Evolutionary conservation across 305 asterid species (phyloP).

Genomic region (Fraxinus xanthoxyloides): DNA sequence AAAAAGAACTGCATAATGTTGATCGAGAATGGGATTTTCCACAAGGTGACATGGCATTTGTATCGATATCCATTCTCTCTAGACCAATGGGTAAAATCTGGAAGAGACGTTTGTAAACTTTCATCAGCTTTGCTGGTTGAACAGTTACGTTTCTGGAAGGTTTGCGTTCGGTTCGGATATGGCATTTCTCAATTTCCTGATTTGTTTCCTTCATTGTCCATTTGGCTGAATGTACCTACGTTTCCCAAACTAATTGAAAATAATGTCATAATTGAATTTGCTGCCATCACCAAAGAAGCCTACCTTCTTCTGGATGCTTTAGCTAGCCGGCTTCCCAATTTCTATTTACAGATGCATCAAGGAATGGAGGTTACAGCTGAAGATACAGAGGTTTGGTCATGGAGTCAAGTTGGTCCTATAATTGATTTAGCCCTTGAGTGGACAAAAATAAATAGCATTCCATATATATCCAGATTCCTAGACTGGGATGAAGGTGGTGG

Average conservation of each 20-base stretch:
- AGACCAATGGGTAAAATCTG: slow-evolving; percentile 68
- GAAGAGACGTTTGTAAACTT: slow-evolving; percentile 68
- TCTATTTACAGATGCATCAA: slow-evolving; percentile 43
- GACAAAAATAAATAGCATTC: slow-evolving; percentile 46
- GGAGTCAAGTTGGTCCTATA: slow-evolving; percentile 68
- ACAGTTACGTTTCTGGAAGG: slow-evolving; percentile 85
- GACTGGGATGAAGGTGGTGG: slow-evolving; percentile 31
- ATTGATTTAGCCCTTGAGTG: slow-evolving; percentile 76
- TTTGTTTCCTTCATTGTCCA: slow-evolving; percentile 63
- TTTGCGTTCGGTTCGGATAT: slow-evolving; percentile 63
- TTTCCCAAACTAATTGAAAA: slow-evolving; percentile 50
- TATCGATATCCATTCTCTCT: slow-evolving; percentile 56
- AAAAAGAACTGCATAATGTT: slow-evolving; percentile 61
- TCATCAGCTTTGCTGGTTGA: slow-evolving; percentile 79
- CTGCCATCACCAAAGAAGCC: slow-evolving; percentile 67
- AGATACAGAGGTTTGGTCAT: slow-evolving; percentile 57
- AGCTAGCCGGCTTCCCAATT: slow-evolving; percentile 70
- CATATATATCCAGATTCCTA: slow-evolving; percentile 35
- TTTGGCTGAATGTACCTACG: slow-evolving; percentile 70
- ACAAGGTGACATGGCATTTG: slow-evolving; percentile 81
- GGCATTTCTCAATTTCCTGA: slow-evolving; percentile 60
- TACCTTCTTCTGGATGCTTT: slow-evolving; percentile 71
- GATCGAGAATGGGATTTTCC: slow-evolving; percentile 58
- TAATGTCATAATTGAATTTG: slow-evolving; percentile 60
- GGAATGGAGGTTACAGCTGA: slow-evolving; percentile 28